Conservation (phyloP, 2,329 filamentous ascomycete genomes). For the Ophiostoma populinum region DNA sequence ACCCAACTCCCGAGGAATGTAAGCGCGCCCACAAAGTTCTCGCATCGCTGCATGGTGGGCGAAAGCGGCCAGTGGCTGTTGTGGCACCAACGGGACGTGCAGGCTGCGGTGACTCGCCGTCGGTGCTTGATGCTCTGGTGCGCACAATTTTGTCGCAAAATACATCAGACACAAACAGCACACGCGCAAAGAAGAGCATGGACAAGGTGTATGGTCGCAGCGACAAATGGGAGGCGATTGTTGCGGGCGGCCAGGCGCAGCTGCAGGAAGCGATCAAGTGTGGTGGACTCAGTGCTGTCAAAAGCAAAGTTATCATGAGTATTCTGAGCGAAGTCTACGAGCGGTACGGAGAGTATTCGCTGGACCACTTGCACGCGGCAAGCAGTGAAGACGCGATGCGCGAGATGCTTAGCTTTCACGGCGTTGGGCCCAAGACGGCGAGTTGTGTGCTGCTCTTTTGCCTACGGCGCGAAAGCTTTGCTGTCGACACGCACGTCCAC, state of each 20-base stretch:
- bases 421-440: constrained; percentile 1
- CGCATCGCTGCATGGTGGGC: background rate
- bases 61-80: background rate
- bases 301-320: background rate
- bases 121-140: background rate
- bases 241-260: background rate
- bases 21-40: background rate
- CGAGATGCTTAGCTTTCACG: background rate
- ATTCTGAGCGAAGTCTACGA: background rate
- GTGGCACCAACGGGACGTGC: background rate
- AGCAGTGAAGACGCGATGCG: background rate
- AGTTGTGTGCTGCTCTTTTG: constrained; percentile 1
- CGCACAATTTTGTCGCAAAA: constrained; percentile 1
- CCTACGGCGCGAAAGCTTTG: background rate
- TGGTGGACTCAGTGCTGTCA: background rate
- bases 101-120: background rate
- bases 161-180: background rate
- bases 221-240: constrained; percentile 1
- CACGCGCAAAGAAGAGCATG: constrained; percentile 1
- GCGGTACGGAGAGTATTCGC: background rate
- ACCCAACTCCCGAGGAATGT: constrained; percentile 1
- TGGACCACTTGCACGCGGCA: constrained; percentile 1
- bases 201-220: constrained; percentile 1
- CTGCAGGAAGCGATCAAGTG: constrained; percentile 1
- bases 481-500: constrained; percentile 1